phyloP scores from a whole-genome alignment of 306 rosid species.

The Mimosa bimucronata region DNA sequence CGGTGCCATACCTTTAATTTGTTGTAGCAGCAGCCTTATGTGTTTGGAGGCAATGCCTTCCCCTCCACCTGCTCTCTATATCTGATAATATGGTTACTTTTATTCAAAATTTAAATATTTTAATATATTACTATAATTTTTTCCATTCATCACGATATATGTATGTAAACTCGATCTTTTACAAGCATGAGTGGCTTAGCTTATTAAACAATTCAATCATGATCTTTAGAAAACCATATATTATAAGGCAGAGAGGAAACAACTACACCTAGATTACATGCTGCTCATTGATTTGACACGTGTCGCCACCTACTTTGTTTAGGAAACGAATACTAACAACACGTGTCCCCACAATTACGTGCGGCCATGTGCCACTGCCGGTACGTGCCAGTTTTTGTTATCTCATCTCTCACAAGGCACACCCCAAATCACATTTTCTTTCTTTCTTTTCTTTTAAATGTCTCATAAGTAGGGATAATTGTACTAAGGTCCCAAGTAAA shows the following conservation, averaged over 20 bases:
- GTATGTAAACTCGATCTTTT: neutral
- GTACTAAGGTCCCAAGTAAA: too few species aligned
- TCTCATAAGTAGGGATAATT: too few species aligned
- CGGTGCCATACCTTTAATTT: neutral
- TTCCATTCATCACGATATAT: too few species aligned
- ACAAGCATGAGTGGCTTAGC: too few species aligned
- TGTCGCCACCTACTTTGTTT: neutral
- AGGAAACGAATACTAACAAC: neutral
- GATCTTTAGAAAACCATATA: neutral
- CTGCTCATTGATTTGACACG: neutral
- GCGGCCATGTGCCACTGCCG: neutral
- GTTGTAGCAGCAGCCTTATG: neutral
- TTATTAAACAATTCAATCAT: neutral
- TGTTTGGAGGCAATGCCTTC: neutral
- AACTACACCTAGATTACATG: neutral
- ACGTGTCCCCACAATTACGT: slow-evolving; percentile 16
- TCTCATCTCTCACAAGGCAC: neutral
- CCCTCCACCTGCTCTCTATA: neutral
- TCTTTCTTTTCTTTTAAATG: neutral
- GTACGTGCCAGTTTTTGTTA: neutral
- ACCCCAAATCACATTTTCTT: neutral
- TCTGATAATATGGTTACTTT: too few species aligned
- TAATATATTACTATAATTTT: too few species aligned
- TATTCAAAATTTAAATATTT: too few species aligned
- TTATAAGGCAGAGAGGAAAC: too few species aligned